Base-by-base conservation (phyloP, 129 eudicot genomes). In the Flaveria linearis region DNA sequence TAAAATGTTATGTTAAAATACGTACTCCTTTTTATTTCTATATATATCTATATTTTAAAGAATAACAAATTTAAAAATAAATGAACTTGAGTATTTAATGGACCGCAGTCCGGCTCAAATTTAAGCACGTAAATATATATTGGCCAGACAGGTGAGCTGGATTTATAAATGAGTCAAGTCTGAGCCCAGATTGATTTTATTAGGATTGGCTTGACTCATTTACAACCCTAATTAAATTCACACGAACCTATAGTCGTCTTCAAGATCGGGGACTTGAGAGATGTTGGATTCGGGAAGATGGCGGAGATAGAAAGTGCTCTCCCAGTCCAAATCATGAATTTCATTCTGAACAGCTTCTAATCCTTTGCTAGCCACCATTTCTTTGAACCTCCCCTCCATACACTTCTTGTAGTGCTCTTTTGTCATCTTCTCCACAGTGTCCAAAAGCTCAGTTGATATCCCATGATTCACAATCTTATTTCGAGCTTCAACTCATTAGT, bases 391-490 rank as follows among this genome's bases (percentile, higher is more conserved):
- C 12, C 86, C 85, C 47, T 94, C 98, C 98, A 91, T 91, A 41
- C 90, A 82, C 79, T 87, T 93, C 84, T 80, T 88, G 89, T 91
- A 94, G 57, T 94, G 98, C 74, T 79, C 93, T 74, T 91, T 94
- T 36, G 97, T 88, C 78, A 94, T 82, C 86, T 86, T 91, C 86
- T 94, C 97, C 80, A 93, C 97, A 3, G 85, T 91, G 88, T 94
- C 98, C 96, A 94, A 53, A 42, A 91, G 82, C 75, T 91, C 97
- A 36, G 74, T 81, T 39, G 97, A 77, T 42, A 94, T 82, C 28
- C 97, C 93, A 82, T 94, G 98, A 66, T 89, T 91, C 88, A 94
- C 86, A 22, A 89, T 43, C 98, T 92, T 2, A 9, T 45, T 45
- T 17, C 25, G 20, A 26, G 41, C 17, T 20, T 14, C 1, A 62